Base-by-base conservation (phyloP, 2,329 filamentous ascomycete species). In the Fusarium euwallaceae region DNA sequence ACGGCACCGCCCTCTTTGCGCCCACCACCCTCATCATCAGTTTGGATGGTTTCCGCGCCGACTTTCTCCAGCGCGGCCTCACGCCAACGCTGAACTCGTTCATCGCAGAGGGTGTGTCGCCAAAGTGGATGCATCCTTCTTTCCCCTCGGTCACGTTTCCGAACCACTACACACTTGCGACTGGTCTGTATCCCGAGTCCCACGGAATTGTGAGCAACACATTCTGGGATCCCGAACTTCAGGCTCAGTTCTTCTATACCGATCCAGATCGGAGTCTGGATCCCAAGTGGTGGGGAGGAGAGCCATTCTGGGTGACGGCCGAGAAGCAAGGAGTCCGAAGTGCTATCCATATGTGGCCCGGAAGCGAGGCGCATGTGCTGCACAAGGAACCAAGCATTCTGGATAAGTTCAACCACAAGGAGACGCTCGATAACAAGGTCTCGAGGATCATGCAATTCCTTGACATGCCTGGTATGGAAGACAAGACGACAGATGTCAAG, bases 321-420 rank as follows among this genome's bases (percentile, higher is more conserved):
- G 97, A 98, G 85, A 90, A 90, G 67, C 93, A 95, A 76, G 93
- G 93, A 7, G 87, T 97, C 36, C 90, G 90, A 66, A 91, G 92
- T 34, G 97, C 95, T 1, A 91, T 99, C 29, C 97, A 99, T 82
- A 99, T 99, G 97, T 99, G 97, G 97, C 97, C 97, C 2, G 97
- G 97, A 3, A 97, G 94, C 51, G 97, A 99, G 84, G 95, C 95
- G 7, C 92, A 95, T 81, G 93, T 97, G 70, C 87, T 91, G 14
- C 87, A 88, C n/a, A 86, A 92, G 20, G 92, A 95, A 72, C 94
- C 95, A 3, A 92, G 91, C 11, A 94, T 94, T 78, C 82, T 98
- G 59, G 97, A 98, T 84, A 92, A 91, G 78, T 99, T 90, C 84
- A 96, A 98, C 76, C 92, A 91, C 10, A 89, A 92, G 1, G 95